Conservation (phyloP, 1,284 basidiomycete species). For the Prillingera fragicola region DNA sequence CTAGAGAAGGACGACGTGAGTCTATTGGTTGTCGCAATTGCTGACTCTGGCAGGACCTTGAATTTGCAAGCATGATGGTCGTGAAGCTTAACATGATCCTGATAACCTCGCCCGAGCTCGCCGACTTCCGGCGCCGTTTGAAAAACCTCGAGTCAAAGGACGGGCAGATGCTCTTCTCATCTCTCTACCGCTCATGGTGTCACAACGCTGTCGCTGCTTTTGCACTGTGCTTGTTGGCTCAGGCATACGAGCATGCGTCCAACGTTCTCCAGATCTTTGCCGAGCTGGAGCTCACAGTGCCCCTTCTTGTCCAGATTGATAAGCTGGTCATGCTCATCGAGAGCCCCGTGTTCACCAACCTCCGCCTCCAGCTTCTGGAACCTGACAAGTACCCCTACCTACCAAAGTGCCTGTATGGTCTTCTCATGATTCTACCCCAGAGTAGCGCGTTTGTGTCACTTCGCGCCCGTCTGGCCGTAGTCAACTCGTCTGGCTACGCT, state of each 20-base stretch:
- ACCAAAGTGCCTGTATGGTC: conserved; percentile 95
- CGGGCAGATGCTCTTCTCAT: conserved; percentile 82
- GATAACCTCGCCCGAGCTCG: conserved; percentile 90
- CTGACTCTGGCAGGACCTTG: conserved; percentile 64
- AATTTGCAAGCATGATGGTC: conserved; percentile 94
- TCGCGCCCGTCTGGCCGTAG: conserved; percentile 86
- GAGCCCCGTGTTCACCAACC: conserved; percentile 94
- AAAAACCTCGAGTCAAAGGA: conserved; percentile 95
- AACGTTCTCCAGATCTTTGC: conserved; percentile 96
- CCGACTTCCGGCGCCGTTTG: conserved; percentile 85
- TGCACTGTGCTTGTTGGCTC: conserved; percentile 88
- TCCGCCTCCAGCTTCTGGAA: conserved; percentile 94
- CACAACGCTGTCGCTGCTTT: conserved; percentile 97
- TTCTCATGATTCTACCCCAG: conserved; percentile 96
- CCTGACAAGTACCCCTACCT: conserved; percentile 94
- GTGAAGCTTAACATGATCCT: conserved; percentile 96
- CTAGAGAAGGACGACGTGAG: conserved; percentile 92
- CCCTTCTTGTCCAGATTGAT: conserved; percentile 91
- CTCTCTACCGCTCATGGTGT: conserved; percentile 94
- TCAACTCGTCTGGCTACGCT: conserved; percentile 88
- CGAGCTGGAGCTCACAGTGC: conserved; percentile 92
- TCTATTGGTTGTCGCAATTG: background rate
- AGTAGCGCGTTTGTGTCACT: conserved; percentile 94
- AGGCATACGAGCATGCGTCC: conserved; percentile 98
- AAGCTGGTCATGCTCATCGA: conserved; percentile 98